Evolutionary conservation across 106 monocot species (phyloP), one percentile per base, ranked within the genome.

Genomic region (Apostasia ramifera): DNA sequence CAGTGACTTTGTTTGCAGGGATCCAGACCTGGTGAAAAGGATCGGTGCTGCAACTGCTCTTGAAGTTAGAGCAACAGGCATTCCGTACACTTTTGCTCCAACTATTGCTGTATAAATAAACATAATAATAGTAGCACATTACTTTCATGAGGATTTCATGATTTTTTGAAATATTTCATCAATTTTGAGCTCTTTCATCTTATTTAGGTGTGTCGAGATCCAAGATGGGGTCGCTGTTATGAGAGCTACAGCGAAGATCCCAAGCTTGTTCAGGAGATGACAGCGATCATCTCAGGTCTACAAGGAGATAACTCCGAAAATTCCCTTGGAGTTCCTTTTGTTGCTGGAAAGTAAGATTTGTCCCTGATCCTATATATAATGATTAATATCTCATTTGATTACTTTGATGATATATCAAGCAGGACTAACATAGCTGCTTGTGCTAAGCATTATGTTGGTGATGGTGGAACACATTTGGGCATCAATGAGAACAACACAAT

Each of bases 401-500:
- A 7, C 11, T 53, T 53, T 53, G 11, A 53, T 58, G 58, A 7
- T 12, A 14, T 58, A 7, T 57, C 1, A 56, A 6, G 55, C 59
- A 80, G 80, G 72, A 48, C 72, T 43, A 81, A 77, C 54, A 76
- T 81, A 54, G 81, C 68, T 2, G 81, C 76, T 14, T 81, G 81
- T 61, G 81, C 81, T 13, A 81, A 81, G 61, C 81, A 81, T 37
- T 81, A 46, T 50, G 72, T 81, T n/a, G 81, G 76, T 55, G 81
- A 81, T 62, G 81, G 81, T 41, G 81, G 81, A 57, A 81, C 81
- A 13, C 68, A 77, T 12, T 8, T 68, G 12, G 81, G 81, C 26
- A 77, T 81, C 70, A 77, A 81, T 47, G 81, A 81, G 66, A 76
- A 72, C 67, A 81, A 81, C 51, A 77, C 81, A 6, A 81, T 81